Evolutionary conservation across 2,329 filamentous ascomycete species (phyloP).

Genomic region (Emmonsia crescens): DNA sequence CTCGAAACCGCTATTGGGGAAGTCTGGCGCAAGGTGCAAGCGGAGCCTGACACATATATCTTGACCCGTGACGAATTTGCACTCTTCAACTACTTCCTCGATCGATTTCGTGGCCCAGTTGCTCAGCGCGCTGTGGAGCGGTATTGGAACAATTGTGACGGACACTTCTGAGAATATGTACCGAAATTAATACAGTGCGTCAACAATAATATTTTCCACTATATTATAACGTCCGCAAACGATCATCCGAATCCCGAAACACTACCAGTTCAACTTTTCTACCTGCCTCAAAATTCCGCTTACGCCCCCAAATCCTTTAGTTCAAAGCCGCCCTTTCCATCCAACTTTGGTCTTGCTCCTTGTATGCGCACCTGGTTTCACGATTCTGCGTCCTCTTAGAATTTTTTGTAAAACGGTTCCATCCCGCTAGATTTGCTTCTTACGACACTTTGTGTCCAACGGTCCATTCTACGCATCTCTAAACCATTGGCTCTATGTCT

Average conservation of each 20-base stretch:
- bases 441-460: not conserved
- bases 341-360: not conserved
- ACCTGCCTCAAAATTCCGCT: not conserved
- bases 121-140: slow-evolving; percentile 44
- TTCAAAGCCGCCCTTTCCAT: not conserved
- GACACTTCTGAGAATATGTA: slow-evolving; percentile 4
- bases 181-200: not conserved
- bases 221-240: not conserved
- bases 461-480: not conserved
- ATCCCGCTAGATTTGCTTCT: not conserved
- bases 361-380: not conserved
- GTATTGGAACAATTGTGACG: slow-evolving; percentile 41
- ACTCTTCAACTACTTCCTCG: slow-evolving; percentile 75
- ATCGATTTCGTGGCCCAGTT: slow-evolving; percentile 48
- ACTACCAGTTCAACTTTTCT: not conserved
- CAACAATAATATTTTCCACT: not conserved
- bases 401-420: not conserved
- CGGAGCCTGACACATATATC: slow-evolving; percentile 56
- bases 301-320: not conserved
- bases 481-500: not conserved
- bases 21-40: slow-evolving; percentile 58
- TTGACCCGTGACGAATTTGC: slow-evolving; percentile 69
- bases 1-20: slow-evolving; percentile 54
- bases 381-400: not conserved
- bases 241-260: not conserved